Evolutionary conservation across 2,329 filamentous ascomycete genomes (phyloP).

Genomic region (Emydomyces testavorans): DNA sequence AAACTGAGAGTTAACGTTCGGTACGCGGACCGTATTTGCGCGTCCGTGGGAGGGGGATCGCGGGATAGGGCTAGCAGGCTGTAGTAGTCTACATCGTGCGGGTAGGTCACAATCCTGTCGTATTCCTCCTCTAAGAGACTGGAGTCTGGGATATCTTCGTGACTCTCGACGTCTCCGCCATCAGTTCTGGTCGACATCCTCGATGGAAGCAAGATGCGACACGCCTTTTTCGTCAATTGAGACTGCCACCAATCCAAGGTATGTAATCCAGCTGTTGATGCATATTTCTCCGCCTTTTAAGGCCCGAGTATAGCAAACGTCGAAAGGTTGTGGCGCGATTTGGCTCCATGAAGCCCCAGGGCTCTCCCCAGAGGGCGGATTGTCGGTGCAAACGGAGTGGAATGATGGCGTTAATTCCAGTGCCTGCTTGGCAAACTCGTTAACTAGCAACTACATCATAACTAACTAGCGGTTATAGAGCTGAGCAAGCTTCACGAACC

Average conservation of each 20-base stretch:
- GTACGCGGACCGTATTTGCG: conserved; percentile 36
- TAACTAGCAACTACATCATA: too few species aligned
- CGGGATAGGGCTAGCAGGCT: conserved; percentile 31
- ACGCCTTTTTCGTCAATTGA: neutral
- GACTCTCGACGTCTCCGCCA: neutral
- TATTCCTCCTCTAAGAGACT: conserved; percentile 10
- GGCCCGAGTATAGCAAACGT: neutral
- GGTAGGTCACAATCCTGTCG: conserved; percentile 12
- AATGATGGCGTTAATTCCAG: too few species aligned
- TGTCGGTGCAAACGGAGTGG: too few species aligned
- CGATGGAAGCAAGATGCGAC: neutral
- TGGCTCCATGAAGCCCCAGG: too few species aligned
- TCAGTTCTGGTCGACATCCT: neutral
- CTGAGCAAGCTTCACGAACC: too few species aligned
- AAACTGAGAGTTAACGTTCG: conserved; percentile 34
- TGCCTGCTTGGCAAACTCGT: too few species aligned
- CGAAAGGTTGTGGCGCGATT: neutral
- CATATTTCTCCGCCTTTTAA: neutral
- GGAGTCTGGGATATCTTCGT: neutral
- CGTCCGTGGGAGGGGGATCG: conserved; percentile 31
- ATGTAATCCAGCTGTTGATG: neutral
- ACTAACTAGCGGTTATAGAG: too few species aligned
- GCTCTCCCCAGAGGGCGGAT: too few species aligned
- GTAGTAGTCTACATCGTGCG: conserved; percentile 30
- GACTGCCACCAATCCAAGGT: neutral